Percentiles rank a stretch among this genome's conserved stretches.
Conservation (phyloP, 1,284 basidiomycete genomes). For the Inonotus hispidus region DNA sequence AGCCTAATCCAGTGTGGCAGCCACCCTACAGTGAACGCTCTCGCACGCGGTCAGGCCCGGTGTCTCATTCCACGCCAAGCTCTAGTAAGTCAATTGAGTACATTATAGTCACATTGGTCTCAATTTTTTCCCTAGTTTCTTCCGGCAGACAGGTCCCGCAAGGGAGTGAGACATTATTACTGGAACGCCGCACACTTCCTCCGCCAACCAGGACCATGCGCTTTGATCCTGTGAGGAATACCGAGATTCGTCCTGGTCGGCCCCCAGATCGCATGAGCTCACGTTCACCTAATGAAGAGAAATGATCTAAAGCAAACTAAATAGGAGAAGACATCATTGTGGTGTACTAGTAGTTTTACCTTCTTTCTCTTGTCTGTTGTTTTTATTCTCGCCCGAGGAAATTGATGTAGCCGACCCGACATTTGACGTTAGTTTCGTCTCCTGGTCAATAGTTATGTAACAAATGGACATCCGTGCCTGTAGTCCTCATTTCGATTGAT, state of each 20-base stretch:
- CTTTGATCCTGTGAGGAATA: slow-evolving; percentile 17
- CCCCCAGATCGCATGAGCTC: slow-evolving; percentile 2
- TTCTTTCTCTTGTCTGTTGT: background rate
- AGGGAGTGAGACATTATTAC: background rate
- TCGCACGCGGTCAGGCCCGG: background rate
- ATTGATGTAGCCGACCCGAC: background rate
- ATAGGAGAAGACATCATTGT: background rate
- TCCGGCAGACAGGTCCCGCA: slow-evolving; percentile 1
- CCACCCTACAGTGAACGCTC: background rate
- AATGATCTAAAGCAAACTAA: background rate
- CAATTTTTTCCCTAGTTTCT: background rate
- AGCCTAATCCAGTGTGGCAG: slow-evolving; percentile 15
- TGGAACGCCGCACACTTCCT: slow-evolving; percentile 8
- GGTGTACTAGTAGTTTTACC: background rate
- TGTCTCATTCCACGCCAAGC: background rate
- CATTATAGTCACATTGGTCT: background rate
- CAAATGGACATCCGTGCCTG: background rate
- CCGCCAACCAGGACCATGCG: slow-evolving; percentile 7
- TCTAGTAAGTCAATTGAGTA: background rate
- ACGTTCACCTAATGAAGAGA: slow-evolving; percentile 12
- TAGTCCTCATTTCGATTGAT: no score
- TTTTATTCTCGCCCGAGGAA: background rate
- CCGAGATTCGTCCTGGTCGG: background rate
- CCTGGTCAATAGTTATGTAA: background rate
- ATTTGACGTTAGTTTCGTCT: background rate